A percentile compares a stretch with the other conserved stretches of the same genome.
Conservation (phyloP, 2,329 filamentous ascomycete species). For the Diaporthe sp. region DNA sequence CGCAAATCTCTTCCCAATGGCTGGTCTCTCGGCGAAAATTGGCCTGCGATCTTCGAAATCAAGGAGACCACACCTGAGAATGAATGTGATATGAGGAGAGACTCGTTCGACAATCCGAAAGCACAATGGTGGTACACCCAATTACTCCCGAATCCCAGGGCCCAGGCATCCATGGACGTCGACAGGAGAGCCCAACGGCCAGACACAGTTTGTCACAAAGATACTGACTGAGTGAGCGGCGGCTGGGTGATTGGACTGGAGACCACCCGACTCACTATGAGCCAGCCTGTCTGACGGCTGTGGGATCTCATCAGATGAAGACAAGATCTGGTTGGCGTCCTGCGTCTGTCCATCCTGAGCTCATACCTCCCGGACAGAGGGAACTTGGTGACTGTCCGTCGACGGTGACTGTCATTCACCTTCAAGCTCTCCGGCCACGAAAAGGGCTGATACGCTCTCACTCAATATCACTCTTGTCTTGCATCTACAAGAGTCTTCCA, state of each 20-base stretch:
- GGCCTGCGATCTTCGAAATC: not conserved
- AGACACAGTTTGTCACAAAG: too few species aligned
- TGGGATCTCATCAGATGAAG: not conserved
- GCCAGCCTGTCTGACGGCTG: not conserved
- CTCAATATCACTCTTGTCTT: not conserved
- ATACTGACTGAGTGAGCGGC: not conserved
- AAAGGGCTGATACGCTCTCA: not conserved
- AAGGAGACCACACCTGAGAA: fast-evolving
- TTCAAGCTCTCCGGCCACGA: not conserved
- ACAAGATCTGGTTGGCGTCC: not conserved
- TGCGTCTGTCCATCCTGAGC: too few species aligned
- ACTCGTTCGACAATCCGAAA: not conserved
- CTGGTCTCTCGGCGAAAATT: not conserved
- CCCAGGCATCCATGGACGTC: not conserved
- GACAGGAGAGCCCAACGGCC: not conserved
- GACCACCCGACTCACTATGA: not conserved
- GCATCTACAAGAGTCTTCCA: not conserved
- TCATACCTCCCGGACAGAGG: too few species aligned
- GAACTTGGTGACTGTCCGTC: not conserved
- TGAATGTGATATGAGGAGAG: not conserved
- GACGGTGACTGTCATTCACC: not conserved
- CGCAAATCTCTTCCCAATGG: not conserved
- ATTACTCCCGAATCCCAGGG: not conserved
- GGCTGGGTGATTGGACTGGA: not conserved
- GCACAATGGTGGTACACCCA: not conserved